phyloP scores from a whole-genome alignment of 306 rosid genomes.

The Luffa acutangula region DNA sequence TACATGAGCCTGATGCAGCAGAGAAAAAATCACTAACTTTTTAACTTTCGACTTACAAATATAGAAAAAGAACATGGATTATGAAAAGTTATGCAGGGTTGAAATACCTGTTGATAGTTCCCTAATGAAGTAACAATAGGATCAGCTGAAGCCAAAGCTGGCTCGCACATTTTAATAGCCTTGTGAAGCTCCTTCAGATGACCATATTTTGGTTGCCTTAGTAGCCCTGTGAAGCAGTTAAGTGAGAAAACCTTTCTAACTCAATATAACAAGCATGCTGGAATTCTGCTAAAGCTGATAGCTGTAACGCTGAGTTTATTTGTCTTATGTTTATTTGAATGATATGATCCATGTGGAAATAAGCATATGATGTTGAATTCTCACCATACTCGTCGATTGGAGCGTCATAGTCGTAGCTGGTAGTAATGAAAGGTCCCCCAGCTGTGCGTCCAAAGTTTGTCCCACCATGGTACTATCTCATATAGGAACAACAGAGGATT shows the following conservation, averaged over 20 bases:
- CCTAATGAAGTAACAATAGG: constrained; percentile 79
- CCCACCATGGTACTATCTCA: constrained; percentile 89
- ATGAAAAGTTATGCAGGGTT: background rate
- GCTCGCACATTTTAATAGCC: constrained; percentile 72
- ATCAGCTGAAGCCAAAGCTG: constrained; percentile 70
- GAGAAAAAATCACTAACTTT: constrained; percentile 1
- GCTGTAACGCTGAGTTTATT: background rate
- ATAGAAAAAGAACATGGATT: background rate
- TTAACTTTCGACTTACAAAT: constrained; percentile 13
- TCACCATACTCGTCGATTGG: constrained; percentile 95
- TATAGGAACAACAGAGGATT: background rate
- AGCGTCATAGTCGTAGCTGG: constrained; percentile 97
- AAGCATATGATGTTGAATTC: constrained; percentile 12
- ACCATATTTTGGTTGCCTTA: constrained; percentile 89
- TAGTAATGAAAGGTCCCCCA: constrained; percentile 94
- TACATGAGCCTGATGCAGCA: constrained; percentile 57
- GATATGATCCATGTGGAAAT: background rate
- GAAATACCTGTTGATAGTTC: constrained; percentile 62
- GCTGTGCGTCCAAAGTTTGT: constrained; percentile 97
- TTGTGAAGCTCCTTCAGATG: constrained; percentile 93
- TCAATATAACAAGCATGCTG: background rate
- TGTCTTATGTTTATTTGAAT: background rate
- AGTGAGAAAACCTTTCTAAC: background rate
- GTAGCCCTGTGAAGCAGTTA: constrained; percentile 33
- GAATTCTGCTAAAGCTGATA: background rate